Evolutionary conservation across 129 eudicot species (phyloP), one percentile per base, ranked within the genome.

Genomic region (Dittrichia graveolens): DNA sequence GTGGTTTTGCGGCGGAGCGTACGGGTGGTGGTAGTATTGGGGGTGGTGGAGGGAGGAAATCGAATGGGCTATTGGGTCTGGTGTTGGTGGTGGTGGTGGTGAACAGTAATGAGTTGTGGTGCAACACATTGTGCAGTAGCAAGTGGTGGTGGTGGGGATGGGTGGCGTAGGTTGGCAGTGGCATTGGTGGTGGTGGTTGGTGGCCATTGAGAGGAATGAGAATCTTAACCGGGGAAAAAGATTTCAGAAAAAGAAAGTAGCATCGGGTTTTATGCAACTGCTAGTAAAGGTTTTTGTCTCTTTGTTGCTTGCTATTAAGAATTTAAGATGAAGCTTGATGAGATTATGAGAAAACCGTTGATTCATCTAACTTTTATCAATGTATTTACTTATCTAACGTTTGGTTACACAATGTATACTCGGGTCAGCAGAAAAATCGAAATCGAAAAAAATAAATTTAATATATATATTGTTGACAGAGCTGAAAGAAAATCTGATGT

Each of bases 131-230:
- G 81, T 72, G 77, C 67, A 80, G 80, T 76, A 47, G 85, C 79
- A 78, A 69, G 75, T 61, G 68, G 82, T 2, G 80, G 83, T 35
- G 86, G 84, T 31, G 77, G 80, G 59, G 14, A 64, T 44, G 18
- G 77, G 49, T 56, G 70, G 80, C 67, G 49, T 58, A 56, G 65
- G 74, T 61, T 69, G 74, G 74, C 80, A 79, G 82, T 72, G 80
- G 52, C 73, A 69, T 40, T 73, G 83, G 83, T 58, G 75, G 84
- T 45, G 82, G 59, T 59, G 75, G 74, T 74, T 77, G 60, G 84
- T 62, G 46, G 96, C 83, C 90, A 86, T 89, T 56, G 49, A 41
- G 75, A 68, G 42, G 49, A 79, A 11, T 18, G 45, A 55, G 70
- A 79, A 69, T 77, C 71, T 69, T 37, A 5, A 11, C 16, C 69